A percentile compares a stretch with the other conserved stretches of the same genome.
These are phyloP conservation scores for Stipa capillata DNA, from an alignment of 176 grass and related monocot species.

Conservation along the genomic window DNA sequence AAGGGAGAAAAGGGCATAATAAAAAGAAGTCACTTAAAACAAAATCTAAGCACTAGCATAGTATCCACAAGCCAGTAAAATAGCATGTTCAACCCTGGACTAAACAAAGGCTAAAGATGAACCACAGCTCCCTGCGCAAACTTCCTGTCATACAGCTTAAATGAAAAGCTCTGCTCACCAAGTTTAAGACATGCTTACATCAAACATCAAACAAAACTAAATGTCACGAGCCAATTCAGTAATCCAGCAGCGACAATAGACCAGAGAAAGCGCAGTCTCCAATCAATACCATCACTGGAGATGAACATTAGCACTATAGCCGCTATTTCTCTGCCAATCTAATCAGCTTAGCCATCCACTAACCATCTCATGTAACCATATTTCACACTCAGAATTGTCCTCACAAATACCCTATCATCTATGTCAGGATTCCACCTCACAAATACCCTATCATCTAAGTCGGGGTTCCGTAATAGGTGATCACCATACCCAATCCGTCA, in stretches of 20 bases:
- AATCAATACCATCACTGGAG: neutral
- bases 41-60: too few species aligned
- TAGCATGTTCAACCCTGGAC: neutral
- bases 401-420: neutral
- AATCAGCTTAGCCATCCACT: neutral
- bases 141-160: neutral
- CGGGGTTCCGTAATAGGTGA: neutral
- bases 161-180: neutral
- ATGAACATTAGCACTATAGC: neutral
- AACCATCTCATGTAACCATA: neutral
- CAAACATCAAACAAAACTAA: neutral
- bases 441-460: neutral
- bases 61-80: neutral
- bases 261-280: neutral
- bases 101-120: neutral
- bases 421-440: too few species aligned
- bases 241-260: neutral
- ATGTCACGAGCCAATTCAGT: neutral
- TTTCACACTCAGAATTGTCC: neutral
- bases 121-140: neutral
- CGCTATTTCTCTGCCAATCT: neutral
- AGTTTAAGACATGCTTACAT: neutral
- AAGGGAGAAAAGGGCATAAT: neutral
- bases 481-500: neutral
- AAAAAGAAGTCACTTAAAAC: neutral